phyloP scores from a whole-genome alignment of 108 stramenopile genomes.

The Licmophora abbreviata region DNA sequence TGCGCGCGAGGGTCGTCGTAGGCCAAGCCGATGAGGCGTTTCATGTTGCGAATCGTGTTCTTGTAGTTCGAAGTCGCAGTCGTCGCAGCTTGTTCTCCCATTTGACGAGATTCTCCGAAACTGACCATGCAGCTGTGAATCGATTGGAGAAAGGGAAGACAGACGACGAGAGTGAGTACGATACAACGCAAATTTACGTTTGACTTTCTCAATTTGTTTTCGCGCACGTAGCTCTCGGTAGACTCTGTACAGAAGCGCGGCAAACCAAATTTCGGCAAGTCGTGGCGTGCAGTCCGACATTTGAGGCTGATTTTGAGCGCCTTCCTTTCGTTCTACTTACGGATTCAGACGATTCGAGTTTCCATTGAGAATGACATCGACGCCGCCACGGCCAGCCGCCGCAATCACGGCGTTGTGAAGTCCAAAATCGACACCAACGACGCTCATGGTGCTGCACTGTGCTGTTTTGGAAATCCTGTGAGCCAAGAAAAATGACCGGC shows the following conservation, averaged over 20 bases:
- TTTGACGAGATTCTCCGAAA: slow-evolving; percentile 59
- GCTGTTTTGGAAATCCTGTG: no score
- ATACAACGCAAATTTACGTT: background rate
- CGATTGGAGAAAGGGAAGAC: background rate
- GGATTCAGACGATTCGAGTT: slow-evolving; percentile 94
- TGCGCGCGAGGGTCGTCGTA: slow-evolving; percentile 89
- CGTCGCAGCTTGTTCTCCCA: slow-evolving; percentile 72
- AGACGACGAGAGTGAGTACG: slow-evolving; percentile 2
- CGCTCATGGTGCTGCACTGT: slow-evolving; percentile 35
- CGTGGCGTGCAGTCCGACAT: no score
- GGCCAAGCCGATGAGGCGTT: slow-evolving; percentile 87
- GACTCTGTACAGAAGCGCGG: background rate
- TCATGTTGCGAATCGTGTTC: slow-evolving; percentile 86
- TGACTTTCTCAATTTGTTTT: background rate
- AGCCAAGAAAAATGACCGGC: no score
- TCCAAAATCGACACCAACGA: slow-evolving; percentile 94
- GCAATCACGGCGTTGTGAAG: slow-evolving; percentile 85
- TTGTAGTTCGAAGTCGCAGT: slow-evolving; percentile 84
- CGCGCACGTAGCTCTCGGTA: background rate
- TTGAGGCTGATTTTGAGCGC: no score
- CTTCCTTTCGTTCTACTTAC: no score
- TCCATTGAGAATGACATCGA: slow-evolving; percentile 98
- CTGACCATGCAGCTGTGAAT: slow-evolving; percentile 59
- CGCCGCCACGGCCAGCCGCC: slow-evolving; percentile 92
- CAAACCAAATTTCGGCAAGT: no score